phyloP scores from a whole-genome alignment of 2,329 filamentous ascomycete species.

The Alternaria sp. region DNA sequence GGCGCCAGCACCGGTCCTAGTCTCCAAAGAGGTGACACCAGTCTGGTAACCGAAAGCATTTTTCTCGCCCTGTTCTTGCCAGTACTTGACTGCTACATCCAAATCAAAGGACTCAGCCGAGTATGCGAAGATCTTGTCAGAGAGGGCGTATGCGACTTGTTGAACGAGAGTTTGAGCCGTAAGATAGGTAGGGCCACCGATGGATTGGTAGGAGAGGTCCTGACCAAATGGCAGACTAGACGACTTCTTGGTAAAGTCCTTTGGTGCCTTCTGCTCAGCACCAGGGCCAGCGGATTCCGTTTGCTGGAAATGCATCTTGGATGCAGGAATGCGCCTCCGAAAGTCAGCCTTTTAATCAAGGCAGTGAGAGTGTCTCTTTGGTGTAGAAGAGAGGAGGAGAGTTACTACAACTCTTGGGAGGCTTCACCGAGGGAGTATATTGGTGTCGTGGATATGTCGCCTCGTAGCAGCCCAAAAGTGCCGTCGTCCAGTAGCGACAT shows the following conservation, averaged over 20 bases:
- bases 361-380: conserved; percentile 21
- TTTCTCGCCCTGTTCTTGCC: conserved; percentile 72
- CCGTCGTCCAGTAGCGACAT: conserved; percentile 36
- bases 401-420: conserved; percentile 21
- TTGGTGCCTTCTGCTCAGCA: conserved; percentile 42
- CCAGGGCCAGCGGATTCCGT: conserved; percentile 50
- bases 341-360: conserved; percentile 10
- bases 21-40: conserved; percentile 81
- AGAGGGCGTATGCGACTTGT: conserved; percentile 93
- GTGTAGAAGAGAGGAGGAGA: conserved; percentile 20
- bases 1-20: conserved; percentile 84
- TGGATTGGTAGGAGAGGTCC: conserved; percentile 62
- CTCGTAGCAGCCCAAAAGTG: conserved; percentile 29
- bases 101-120: conserved; percentile 93
- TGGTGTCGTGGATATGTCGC: conserved; percentile 18
- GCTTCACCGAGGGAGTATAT: conserved; percentile 28
- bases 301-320: conserved; percentile 52
- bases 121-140: conserved; percentile 97
- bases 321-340: conserved; percentile 23
- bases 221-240: conserved; percentile 63
- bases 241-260: conserved; percentile 55
- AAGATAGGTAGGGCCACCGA: conserved; percentile 88
- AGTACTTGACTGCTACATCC: conserved; percentile 80
- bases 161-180: conserved; percentile 94
- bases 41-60: conserved; percentile 87